Base-by-base conservation (phyloP, 2,329 filamentous ascomycete genomes). In the Fusarium begoniae region DNA sequence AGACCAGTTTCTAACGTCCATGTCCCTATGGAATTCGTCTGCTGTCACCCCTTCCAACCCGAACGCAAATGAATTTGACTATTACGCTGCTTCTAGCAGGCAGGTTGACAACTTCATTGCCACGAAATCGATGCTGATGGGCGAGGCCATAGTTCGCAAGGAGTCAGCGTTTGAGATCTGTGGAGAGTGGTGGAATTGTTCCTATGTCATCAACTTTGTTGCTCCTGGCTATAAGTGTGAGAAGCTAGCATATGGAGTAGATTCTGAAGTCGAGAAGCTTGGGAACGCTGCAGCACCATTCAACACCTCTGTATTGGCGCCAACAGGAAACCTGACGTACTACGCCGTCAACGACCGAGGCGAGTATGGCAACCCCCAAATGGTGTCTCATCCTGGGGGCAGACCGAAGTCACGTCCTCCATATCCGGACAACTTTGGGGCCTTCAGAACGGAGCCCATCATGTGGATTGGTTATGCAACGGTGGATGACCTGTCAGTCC, bases 381-480 rank as follows among this genome's bases (percentile, higher is more conserved):
- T 55, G 9, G 0, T 6, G 1, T 41, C 26, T 41, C 0, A 8
- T 0, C 0, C 2, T 3, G 8, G 26, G 4, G 53, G 37, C 0
- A n/a, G 0, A 0, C 66, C 53, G 5, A 28, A 26, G 24, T 4
- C 24, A 26, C 1, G 2, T 2, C 56, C 15, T 1, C 67, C 67
- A 0, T 63, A 24, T 9, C 72, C 65, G 2, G 37, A 44, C 4
- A 63, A 59, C 3, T 1, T 73, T 2, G 72, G 63, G 0, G 56
- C 41, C 0, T 73, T 76, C 4, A 62, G 62, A 3, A 62, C 72
- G 0, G 72, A 76, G 18, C 71, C 74, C 5, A 45, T 76, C 0
- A 51, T 75, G 6, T 76, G 66, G 72, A 62, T 76, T 9, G 74
- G 56, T 0, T 76, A 76, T 6, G 44, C 44, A 2, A 51, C 53